Conservation (phyloP, 768 basidiomycete genomes). For the Fomitopsis pulvina region DNA sequence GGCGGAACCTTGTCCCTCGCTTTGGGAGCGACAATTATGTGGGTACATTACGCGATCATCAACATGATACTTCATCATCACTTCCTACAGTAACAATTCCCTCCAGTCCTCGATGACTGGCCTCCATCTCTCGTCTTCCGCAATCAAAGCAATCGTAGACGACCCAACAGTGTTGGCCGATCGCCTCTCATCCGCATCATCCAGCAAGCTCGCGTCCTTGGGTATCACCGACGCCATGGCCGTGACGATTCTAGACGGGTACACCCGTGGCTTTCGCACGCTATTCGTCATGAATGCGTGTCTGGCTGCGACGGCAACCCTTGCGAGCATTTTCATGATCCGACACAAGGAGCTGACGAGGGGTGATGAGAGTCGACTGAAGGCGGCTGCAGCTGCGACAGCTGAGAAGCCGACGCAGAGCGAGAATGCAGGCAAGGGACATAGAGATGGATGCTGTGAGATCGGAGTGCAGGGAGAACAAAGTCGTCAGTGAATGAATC, state of each 20-base stretch:
- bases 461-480: too few species aligned
- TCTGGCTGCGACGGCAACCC: constrained; percentile 46
- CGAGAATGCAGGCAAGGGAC: not conserved
- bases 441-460: not conserved
- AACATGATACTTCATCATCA: not conserved
- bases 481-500: too few species aligned
- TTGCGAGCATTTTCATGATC: constrained; percentile 53
- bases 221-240: constrained; percentile 34
- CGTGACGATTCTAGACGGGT: constrained; percentile 40
- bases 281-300: constrained; percentile 59
- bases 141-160: constrained; percentile 40
- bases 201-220: constrained; percentile 8
- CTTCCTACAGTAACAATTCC: constrained; percentile 36
- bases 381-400: constrained; percentile 29
- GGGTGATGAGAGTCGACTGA: constrained; percentile 47
- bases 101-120: constrained; percentile 34
- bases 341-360: constrained; percentile 54
- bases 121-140: constrained; percentile 29
- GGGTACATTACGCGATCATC: constrained; percentile 9
- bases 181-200: constrained; percentile 22
- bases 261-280: constrained; percentile 48
- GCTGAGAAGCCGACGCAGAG: constrained; percentile 3
- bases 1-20: constrained; percentile 68
- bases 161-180: constrained; percentile 36
- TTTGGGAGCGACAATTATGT: constrained; percentile 54